Evolutionary conservation across 2,329 filamentous ascomycete genomes (phyloP).

Genomic region (Cladobotryum protrusum): DNA sequence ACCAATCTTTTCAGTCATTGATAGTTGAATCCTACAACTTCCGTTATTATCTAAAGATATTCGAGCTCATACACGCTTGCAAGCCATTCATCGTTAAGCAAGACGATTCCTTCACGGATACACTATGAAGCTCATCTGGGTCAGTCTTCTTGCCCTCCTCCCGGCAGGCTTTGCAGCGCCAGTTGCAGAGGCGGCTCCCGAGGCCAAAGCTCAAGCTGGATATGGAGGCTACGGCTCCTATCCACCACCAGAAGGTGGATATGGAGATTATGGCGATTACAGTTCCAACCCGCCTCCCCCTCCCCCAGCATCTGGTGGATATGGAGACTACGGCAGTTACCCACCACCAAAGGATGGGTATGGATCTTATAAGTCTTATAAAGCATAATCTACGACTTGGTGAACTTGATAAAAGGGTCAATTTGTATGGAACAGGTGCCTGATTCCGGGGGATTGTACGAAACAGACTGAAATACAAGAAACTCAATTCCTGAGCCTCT

Average conservation of each 20-base stretch:
- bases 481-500: no score
- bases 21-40: no score
- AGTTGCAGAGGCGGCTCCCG: slow-evolving; percentile 15
- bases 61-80: no score
- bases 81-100: no score
- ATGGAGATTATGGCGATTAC: slow-evolving; percentile 10
- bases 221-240: no score
- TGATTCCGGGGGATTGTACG: no score
- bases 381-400: no score
- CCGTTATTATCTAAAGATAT: no score
- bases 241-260: slow-evolving; percentile 1
- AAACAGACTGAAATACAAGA: no score
- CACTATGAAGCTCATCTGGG: slow-evolving; percentile 26
- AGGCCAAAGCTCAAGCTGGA: slow-evolving; percentile 1
- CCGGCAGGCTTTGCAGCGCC: slow-evolving; percentile 21
- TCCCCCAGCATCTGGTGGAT: background rate
- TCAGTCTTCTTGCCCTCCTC: slow-evolving; percentile 20
- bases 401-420: no score
- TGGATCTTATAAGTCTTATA: background rate
- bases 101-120: background rate
- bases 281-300: background rate
- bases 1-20: no score
- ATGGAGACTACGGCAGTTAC: slow-evolving; percentile 5
- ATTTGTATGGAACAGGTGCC: no score
- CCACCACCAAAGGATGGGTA: slow-evolving; percentile 4